Percentiles rank a stretch among this genome's conserved stretches.
phyloP scores from a whole-genome alignment of 129 eudicot species.

The Pittosporum tobira region DNA sequence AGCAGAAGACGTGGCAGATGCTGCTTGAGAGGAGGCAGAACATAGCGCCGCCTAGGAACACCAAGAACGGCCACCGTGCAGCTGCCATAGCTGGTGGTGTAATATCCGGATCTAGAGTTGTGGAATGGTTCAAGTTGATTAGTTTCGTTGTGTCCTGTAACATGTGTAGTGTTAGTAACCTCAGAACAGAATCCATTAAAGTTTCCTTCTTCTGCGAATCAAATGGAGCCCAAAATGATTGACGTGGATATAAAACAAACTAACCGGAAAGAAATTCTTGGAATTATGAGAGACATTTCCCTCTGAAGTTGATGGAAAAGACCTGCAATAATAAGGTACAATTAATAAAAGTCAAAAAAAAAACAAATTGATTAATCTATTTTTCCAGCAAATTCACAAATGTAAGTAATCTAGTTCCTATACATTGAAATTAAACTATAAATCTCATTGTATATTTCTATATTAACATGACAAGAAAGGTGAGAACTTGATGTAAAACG shows the following conservation, averaged over 20 bases:
- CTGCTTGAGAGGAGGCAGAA: constrained; percentile 92
- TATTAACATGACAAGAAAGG: too few species aligned
- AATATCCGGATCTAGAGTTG: constrained; percentile 23
- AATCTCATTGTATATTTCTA: too few species aligned
- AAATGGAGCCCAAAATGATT: neutral
- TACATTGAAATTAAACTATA: too few species aligned
- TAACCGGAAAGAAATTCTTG: constrained; percentile 36
- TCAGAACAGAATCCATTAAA: constrained; percentile 5
- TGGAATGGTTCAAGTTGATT: constrained; percentile 40
- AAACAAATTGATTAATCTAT: neutral
- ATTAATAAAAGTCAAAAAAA: too few species aligned
- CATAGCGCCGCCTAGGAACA: constrained; percentile 74
- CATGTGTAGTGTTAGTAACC: neutral
- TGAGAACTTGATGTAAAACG: too few species aligned
- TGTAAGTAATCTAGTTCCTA: too few species aligned
- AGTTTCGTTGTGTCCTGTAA: constrained; percentile 52
- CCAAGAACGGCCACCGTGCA: constrained; percentile 74
- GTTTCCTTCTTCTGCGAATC: neutral
- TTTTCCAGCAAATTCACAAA: neutral
- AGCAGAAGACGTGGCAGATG: constrained; percentile 87
- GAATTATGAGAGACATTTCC: constrained; percentile 44
- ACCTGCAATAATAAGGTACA: constrained; percentile 44
- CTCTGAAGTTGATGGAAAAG: constrained; percentile 44
- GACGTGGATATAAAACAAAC: constrained; percentile 6
- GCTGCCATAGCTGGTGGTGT: constrained; percentile 21